These are phyloP conservation scores for Russula foetens DNA, from an alignment of 768 basidiomycete species.

Conservation along the genomic window DNA sequence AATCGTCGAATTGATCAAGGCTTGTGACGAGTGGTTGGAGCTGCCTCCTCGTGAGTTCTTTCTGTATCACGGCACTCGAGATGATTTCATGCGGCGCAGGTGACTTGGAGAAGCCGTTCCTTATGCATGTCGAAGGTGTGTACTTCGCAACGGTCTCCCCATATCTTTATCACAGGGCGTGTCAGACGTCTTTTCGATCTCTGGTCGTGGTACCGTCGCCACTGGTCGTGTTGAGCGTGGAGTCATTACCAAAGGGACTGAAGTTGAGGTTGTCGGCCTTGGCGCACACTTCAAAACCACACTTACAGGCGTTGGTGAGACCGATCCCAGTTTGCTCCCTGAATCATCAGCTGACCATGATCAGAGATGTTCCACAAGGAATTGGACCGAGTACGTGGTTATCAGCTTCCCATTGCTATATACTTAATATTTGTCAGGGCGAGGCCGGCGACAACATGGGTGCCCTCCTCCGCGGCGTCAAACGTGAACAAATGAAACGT, in stretches of 20 bases:
- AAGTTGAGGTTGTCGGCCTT: slow-evolving; percentile 88
- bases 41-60: slow-evolving; percentile 70
- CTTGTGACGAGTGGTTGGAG: slow-evolving; percentile 93
- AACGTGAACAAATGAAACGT: slow-evolving; percentile 91
- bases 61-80: not conserved
- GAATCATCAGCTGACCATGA: not conserved
- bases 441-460: slow-evolving; percentile 99
- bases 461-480: slow-evolving; percentile 89
- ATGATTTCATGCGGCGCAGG: slow-evolving; percentile 36
- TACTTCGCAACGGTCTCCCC: not conserved
- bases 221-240: slow-evolving; percentile 97
- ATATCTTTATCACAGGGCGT: not conserved
- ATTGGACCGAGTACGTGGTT: slow-evolving; percentile 66
- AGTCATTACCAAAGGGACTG: slow-evolving; percentile 79
- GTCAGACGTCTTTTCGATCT: slow-evolving; percentile 91
- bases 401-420: not conserved
- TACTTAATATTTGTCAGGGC: slow-evolving; percentile 39
- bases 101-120: slow-evolving; percentile 96
- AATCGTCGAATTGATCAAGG: slow-evolving; percentile 71
- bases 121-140: slow-evolving; percentile 84
- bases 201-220: slow-evolving; percentile 96
- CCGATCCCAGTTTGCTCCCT: not conserved
- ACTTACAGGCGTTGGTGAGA: slow-evolving; percentile 84
- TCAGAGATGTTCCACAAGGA: slow-evolving; percentile 99
- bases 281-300: slow-evolving; percentile 82